Evolutionary conservation across 73 alveolate genomes (phyloP).

Genomic region (Stentor coeruleus): DNA sequence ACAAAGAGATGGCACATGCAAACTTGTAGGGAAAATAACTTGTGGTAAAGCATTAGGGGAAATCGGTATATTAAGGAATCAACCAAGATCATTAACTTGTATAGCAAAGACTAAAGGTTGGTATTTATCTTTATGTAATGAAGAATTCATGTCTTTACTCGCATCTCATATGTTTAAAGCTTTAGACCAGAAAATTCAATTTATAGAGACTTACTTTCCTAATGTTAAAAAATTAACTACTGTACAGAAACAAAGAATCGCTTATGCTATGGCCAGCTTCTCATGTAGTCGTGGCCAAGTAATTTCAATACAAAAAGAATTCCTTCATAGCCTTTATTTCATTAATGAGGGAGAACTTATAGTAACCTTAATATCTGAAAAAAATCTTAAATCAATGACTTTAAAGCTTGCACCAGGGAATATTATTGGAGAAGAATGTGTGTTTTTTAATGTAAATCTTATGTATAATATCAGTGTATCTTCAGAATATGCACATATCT

Average conservation of each 20-base stretch:
- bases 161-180: neutral
- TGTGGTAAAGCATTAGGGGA: slow-evolving; percentile 12
- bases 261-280: neutral
- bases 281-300: neutral
- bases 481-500: neutral
- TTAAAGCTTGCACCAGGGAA: neutral
- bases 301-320: neutral
- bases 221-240: neutral
- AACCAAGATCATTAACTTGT: neutral
- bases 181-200: neutral
- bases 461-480: neutral
- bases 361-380: neutral
- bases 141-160: neutral
- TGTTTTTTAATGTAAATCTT: too few relatives aligned
- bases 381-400: neutral
- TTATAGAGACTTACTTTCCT: neutral
- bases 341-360: neutral
- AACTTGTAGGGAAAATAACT: neutral
- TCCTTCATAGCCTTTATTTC: neutral
- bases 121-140: neutral
- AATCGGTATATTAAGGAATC: slow-evolving; percentile 11
- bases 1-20: neutral
- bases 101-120: neutral
- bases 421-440: neutral
- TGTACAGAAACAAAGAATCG: slow-evolving; percentile 5